Evolutionary conservation across 2,329 filamentous ascomycete genomes (phyloP), one percentile per base, ranked within the genome.

Genomic region (Aaosphaeria pasadenensis): DNA sequence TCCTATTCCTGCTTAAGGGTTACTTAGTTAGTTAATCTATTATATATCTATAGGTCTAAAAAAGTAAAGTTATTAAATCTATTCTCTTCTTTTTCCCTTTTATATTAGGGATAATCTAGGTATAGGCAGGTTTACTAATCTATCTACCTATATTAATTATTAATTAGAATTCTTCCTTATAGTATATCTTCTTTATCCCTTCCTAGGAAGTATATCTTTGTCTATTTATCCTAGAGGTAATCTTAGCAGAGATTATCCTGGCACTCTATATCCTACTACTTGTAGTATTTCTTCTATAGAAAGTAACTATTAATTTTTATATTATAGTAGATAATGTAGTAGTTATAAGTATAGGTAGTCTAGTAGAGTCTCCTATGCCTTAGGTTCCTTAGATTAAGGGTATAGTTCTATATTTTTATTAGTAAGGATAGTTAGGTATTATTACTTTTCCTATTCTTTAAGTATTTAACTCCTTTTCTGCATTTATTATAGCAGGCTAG

Each of bases 31-130:
- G 32, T 35, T 35, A n/a, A 7, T n/a, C n/a, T 7, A 7, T 7
- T 7, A 7, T 7, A 35, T 35, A 7, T 35, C n/a, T 7, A 7
- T 7, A 7, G 32, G 7, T 7, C 32, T n/a, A 7, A 35, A 35
- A 35, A 35, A 35, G n/a, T 7, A 35, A n/a, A 7, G 7, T 80
- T n/a, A n/a, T n/a, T 35, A 35, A 35, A 35, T 35, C 32, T 35
- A n/a, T 35, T 35, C 7, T 7, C n/a, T 7, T 35, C 7, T n/a
- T 35, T 35, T 35, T 35, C 32, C n/a, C n/a, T n/a, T 35, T 35
- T 7, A n/a, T 35, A n/a, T n/a, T 35, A n/a, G 7, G 7, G 7
- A n/a, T 35, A 35, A n/a, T 35, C 32, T 35, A 35, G 32, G 32
- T 35, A n/a, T 35, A 35, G 32, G 32, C 32, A 35, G 32, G 32